phyloP scores from a whole-genome alignment of 768 basidiomycete species.

The Trametes elegans region DNA sequence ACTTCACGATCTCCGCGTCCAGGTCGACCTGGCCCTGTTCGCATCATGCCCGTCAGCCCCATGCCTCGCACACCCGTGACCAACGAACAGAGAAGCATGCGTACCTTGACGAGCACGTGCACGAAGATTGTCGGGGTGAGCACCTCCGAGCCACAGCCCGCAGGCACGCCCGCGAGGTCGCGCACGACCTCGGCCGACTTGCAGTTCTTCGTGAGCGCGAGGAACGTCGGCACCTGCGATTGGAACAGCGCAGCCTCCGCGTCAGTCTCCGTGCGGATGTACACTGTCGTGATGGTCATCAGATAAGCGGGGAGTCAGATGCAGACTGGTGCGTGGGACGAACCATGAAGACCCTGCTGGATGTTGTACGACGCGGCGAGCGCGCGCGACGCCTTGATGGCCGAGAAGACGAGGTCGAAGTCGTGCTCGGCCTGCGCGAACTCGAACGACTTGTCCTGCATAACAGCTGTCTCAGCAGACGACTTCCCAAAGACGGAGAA shows the following conservation, averaged over 20 bases:
- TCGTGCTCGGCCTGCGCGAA: conserved; percentile 75
- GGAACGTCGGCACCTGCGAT: conserved; percentile 72
- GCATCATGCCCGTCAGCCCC: background rate
- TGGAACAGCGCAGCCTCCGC: conserved; percentile 66
- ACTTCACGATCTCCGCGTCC: conserved; percentile 83
- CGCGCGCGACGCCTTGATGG: conserved; percentile 77
- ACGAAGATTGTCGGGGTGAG: conserved; percentile 74
- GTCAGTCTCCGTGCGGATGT: conserved; percentile 66
- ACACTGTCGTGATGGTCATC: conserved; percentile 48
- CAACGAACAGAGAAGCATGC: conserved; percentile 20
- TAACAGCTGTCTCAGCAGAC: background rate
- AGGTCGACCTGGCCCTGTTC: conserved; percentile 90
- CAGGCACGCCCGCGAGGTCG: conserved; percentile 66
- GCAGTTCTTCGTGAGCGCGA: conserved; percentile 85
- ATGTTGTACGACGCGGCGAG: conserved; percentile 88
- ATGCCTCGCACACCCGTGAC: too few species aligned
- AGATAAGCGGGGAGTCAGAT: background rate
- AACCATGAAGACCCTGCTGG: conserved; percentile 80
- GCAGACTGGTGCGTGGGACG: conserved; percentile 20
- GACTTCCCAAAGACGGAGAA: background rate
- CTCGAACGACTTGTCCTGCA: conserved; percentile 57
- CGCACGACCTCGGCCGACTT: conserved; percentile 70
- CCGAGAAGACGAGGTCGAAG: conserved; percentile 83
- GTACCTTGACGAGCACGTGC: conserved; percentile 82
- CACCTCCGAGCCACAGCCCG: conserved; percentile 83